Evolutionary conservation across 148 eudicot species (phyloP), one percentile per base, ranked within the genome.

Genomic region (Arbutus unedo): DNA sequence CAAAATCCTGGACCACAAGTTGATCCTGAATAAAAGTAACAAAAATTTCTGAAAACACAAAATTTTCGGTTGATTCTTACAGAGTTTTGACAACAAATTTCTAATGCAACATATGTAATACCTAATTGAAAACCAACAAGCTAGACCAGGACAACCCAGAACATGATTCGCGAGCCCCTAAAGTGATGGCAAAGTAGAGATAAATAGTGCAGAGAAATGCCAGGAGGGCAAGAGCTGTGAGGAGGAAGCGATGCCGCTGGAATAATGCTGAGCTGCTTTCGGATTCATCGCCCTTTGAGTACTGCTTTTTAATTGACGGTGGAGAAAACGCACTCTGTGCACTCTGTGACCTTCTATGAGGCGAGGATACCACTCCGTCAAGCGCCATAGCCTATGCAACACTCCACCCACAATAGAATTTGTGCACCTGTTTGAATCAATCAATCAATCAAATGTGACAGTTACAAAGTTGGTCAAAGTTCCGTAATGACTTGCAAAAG

Each of bases 101-200:
- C 41, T 23, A 23, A 43, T 50, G 44, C 43, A 50, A 50, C 38
- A 50, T 38, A 51, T 5, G 59, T 25, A 50, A 50, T 51, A 50
- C 78, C 50, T 13, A 8, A n/a, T 50, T 51, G 44, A 23, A 50
- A 75, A 75, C 38, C 16, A 51, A 76, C 4, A 44, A 21, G 59
- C 59, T 51, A 50, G 15, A 59, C 51, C 44, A 43, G 6, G 15
- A 76, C 83, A 95, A 86, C 16, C 87, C 89, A 18, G 93, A 89
- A 84, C 98, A 93, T 0, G 89, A 82, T n/a, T 89, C 85, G 8
- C 81, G 64, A 44, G 85, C 83, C 43, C 94, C 95, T 25, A 95
- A 85, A n/a, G 97, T 95, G 56, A 95, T 88, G 19, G 98, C 98
- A 79, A 95, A 95, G 79, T 95, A 95, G 38, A 95, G 93, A 87